Conservation (phyloP, 1,139 yeast species). For the Saccharomyces uvarum region DNA sequence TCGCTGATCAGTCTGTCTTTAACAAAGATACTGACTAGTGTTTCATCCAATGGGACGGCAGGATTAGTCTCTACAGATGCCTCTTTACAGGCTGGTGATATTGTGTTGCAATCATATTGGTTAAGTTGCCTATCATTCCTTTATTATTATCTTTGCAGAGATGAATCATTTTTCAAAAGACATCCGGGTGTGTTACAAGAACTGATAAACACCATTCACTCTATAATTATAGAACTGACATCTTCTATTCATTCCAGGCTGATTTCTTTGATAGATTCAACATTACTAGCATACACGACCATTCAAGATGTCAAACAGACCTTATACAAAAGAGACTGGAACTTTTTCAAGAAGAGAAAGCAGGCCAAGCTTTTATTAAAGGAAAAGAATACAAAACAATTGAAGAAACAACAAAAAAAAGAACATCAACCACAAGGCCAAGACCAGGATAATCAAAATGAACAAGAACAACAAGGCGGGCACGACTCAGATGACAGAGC, state of each 20-base stretch:
- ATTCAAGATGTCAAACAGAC: constrained; percentile 55
- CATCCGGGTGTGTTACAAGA: constrained; percentile 58
- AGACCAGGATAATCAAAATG: not conserved
- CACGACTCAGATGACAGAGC: not conserved
- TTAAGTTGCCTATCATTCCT: constrained; percentile 58
- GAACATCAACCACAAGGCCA: constrained; percentile 1
- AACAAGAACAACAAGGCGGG: constrained; percentile 2
- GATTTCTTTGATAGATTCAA: constrained; percentile 49
- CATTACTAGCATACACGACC: constrained; percentile 56
- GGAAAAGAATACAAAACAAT: constrained; percentile 8
- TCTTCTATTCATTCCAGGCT: constrained; percentile 59
- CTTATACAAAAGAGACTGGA: constrained; percentile 68
- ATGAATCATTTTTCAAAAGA: constrained; percentile 43
- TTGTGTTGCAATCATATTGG: constrained; percentile 68
- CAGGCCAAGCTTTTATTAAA: constrained; percentile 25
- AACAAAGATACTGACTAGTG: constrained; percentile 52
- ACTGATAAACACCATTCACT: constrained; percentile 48
- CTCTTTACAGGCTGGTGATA: constrained; percentile 41
- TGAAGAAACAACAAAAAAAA: constrained; percentile 10
- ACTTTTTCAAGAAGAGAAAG: constrained; percentile 51
- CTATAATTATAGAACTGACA: constrained; percentile 55
- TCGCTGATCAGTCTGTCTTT: constrained; percentile 54
- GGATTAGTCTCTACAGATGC: constrained; percentile 26
- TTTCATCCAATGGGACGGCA: constrained; percentile 35
- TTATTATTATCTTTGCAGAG: constrained; percentile 55